These are phyloP conservation scores for Actinomucor elegans DNA, from an alignment of 371 early-diverging fungal genomes.

Conservation along the genomic window DNA sequence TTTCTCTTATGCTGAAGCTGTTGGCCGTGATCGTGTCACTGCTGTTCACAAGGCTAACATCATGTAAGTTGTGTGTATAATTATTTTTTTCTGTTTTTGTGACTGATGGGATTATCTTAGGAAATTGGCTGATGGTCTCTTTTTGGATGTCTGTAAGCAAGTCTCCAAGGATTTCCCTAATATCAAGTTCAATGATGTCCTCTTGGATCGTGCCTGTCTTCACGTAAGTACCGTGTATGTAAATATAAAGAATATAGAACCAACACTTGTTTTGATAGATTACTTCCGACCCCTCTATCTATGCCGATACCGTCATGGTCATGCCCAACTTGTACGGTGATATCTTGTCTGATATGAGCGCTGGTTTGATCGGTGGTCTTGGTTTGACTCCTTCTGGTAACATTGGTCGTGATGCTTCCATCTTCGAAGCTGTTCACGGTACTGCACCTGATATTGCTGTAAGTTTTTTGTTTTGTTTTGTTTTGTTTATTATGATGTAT, in stretches of 20 bases:
- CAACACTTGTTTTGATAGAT: too few species aligned
- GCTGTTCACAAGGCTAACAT: slow-evolving; percentile 93
- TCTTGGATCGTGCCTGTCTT: slow-evolving; percentile 94
- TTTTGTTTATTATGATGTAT: too few species aligned
- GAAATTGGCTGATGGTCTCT: slow-evolving; percentile 96
- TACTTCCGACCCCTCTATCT: slow-evolving; percentile 91
- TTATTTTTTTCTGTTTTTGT: not conserved
- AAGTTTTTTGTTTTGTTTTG: not conserved
- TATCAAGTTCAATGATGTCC: slow-evolving; percentile 88
- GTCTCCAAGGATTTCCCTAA: slow-evolving; percentile 91
- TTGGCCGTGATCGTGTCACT: slow-evolving; percentile 91
- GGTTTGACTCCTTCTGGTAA: slow-evolving; percentile 98
- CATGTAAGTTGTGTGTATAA: slow-evolving; percentile 30
- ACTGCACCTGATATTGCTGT: slow-evolving; percentile 96
- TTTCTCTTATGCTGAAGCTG: slow-evolving; percentile 89
- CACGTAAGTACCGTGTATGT: slow-evolving; percentile 59
- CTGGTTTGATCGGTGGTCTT: slow-evolving; percentile 98
- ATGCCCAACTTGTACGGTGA: slow-evolving; percentile 99
- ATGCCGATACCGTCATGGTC: slow-evolving; percentile 94
- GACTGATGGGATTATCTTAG: too few species aligned
- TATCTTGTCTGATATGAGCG: slow-evolving; percentile 96
- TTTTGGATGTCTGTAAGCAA: slow-evolving; percentile 91
- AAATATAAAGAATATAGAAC: too few species aligned
- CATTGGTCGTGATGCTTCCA: slow-evolving; percentile 95
- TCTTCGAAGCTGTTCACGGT: slow-evolving; percentile 98